Conservation (phyloP, 805 yeast species). For the Kodamaea kakaduensis region DNA sequence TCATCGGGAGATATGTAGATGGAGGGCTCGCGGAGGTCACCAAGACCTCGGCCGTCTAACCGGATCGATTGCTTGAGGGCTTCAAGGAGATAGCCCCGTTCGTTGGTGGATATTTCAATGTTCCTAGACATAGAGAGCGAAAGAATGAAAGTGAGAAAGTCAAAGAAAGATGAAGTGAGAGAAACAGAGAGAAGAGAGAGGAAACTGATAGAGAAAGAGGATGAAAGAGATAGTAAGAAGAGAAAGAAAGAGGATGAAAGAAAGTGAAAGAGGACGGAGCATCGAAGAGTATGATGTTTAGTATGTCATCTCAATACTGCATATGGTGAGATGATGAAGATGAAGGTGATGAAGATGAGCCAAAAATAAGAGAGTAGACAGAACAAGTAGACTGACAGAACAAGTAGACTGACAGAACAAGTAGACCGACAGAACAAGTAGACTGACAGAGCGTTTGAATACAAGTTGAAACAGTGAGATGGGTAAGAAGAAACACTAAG, state of each 20-base stretch:
- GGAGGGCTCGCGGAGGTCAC: slow-evolving; percentile 61
- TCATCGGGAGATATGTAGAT: slow-evolving; percentile 61
- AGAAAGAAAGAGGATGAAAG: neutral
- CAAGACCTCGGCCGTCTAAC: slow-evolving; percentile 63
- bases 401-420: too few species aligned
- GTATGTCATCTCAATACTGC: too few species aligned
- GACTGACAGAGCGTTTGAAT: too few species aligned
- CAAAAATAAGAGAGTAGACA: too few species aligned
- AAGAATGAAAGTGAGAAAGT: too few species aligned
- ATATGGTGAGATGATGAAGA: too few species aligned
- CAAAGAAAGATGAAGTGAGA: neutral
- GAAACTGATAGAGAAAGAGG: neutral
- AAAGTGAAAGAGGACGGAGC: neutral
- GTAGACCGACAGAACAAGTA: too few species aligned
- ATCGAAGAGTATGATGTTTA: too few species aligned
- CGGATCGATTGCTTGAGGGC: slow-evolving; percentile 62
- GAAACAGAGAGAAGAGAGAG: neutral
- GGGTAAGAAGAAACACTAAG: too few species aligned
- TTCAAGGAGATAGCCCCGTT: slow-evolving; percentile 56
- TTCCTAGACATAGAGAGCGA: slow-evolving; percentile 50
- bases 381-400: too few species aligned
- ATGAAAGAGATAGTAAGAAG: neutral
- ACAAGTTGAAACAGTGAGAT: too few species aligned
- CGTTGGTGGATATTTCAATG: slow-evolving; percentile 60
- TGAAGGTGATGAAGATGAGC: too few species aligned